These are phyloP conservation scores for Nigrograna mackinnonii DNA, from an alignment of 2,329 filamentous ascomycete genomes.

Conservation along the genomic window DNA sequence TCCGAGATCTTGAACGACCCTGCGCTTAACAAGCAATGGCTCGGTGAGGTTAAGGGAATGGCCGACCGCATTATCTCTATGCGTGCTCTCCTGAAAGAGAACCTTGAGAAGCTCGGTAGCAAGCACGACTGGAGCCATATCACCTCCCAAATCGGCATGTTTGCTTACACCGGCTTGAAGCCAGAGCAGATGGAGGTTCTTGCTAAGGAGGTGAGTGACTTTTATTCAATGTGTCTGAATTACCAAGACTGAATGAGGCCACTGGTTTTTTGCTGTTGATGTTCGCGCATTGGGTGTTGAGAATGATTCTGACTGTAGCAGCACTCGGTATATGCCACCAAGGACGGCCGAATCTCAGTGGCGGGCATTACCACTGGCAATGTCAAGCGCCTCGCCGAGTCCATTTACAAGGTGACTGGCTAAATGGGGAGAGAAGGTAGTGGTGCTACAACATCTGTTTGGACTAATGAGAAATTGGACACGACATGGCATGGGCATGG, in stretches of 20 bases:
- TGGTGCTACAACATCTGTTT: too few species aligned
- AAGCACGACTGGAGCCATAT: constrained; percentile 99
- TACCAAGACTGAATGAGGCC: too few species aligned
- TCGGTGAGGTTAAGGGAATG: constrained; percentile 97
- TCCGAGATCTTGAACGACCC: constrained; percentile 88
- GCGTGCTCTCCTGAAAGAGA: constrained; percentile 90
- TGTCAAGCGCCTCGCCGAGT: constrained; percentile 78
- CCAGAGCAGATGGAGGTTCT: constrained; percentile 89
- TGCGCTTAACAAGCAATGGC: constrained; percentile 88
- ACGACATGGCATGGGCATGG: too few species aligned
- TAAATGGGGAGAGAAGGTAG: too few species aligned
- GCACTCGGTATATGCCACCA: constrained; percentile 97
- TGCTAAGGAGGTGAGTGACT: constrained; percentile 72
- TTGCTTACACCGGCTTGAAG: constrained; percentile 93
- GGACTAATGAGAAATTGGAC: too few species aligned
- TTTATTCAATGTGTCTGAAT: too few species aligned
- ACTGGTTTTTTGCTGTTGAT: too few species aligned
- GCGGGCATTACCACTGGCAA: constrained; percentile 82
- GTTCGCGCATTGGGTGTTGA: too few species aligned
- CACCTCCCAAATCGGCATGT: constrained; percentile 97
- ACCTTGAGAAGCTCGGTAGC: constrained; percentile 92
- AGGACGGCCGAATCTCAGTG: constrained; percentile 84
- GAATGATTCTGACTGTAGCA: constrained; percentile 32
- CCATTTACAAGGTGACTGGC: constrained; percentile 83
- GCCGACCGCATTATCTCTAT: constrained; percentile 99